These are phyloP conservation scores for Heracleum sosnowskyi DNA, from an alignment of 129 eudicot species.

Conservation along the genomic window DNA sequence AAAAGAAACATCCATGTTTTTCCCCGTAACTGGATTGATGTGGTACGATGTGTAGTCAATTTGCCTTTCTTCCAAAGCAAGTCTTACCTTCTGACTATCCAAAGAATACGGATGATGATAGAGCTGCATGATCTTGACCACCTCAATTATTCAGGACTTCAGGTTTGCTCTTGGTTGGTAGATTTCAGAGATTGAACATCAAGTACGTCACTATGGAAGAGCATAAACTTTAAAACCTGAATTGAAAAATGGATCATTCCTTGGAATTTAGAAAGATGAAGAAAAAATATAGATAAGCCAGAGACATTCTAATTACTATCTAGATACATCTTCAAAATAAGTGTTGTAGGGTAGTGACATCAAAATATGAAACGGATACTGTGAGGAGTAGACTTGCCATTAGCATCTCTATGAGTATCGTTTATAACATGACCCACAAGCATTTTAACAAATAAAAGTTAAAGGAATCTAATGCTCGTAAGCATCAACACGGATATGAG, in stretches of 20 bases:
- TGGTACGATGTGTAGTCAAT: conserved; percentile 89
- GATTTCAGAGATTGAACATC: neutral
- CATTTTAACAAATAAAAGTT: neutral
- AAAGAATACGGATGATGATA: conserved; percentile 87
- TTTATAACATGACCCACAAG: neutral
- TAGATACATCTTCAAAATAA: neutral
- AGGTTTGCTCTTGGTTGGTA: conserved; percentile 5
- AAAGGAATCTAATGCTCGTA: neutral
- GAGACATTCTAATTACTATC: neutral
- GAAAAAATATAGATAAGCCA: neutral
- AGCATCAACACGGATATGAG: neutral
- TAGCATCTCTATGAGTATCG: neutral
- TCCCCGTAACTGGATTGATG: conserved; percentile 81
- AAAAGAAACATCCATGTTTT: conserved; percentile 64
- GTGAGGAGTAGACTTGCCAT: neutral
- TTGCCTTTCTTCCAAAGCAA: conserved; percentile 73
- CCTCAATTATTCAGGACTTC: conserved; percentile 3
- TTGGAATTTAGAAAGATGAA: neutral
- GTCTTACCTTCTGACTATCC: conserved; percentile 95
- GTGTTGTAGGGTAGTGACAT: neutral
- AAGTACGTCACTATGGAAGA: neutral
- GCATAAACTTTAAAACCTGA: conserved; percentile 5
- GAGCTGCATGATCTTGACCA: conserved; percentile 58
- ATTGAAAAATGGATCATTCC: neutral
- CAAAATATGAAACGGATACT: neutral